These are phyloP conservation scores for Backusella tuberculispora DNA, from an alignment of 192 early-diverging fungal genomes.

Conservation along the genomic window DNA sequence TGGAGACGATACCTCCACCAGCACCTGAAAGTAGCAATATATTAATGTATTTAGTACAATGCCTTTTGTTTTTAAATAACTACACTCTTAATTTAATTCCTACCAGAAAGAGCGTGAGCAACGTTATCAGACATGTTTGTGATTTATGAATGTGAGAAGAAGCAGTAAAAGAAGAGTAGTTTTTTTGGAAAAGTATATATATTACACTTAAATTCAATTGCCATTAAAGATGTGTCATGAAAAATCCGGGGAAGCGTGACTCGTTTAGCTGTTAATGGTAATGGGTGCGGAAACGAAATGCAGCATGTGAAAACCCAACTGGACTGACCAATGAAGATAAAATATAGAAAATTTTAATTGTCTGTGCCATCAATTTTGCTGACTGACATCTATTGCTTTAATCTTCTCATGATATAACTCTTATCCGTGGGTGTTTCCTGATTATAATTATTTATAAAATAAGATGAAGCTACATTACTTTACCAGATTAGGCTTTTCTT, in stretches of 20 bases:
- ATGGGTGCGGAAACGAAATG: constrained; percentile 1
- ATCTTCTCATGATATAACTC: background rate
- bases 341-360: background rate
- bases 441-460: background rate
- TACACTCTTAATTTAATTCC: background rate
- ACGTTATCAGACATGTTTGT: constrained; percentile 77
- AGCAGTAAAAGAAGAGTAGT: constrained; percentile 29
- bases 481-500: background rate
- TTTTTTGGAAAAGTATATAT: constrained; percentile 6
- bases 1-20: constrained; percentile 88
- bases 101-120: constrained; percentile 77
- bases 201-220: background rate
- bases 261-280: background rate
- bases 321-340: background rate
- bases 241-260: constrained; percentile 21
- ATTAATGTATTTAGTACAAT: background rate
- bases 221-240: constrained; percentile 22
- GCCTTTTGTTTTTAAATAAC: background rate
- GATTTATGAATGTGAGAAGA: constrained; percentile 19
- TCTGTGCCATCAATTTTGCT: constrained; percentile 13
- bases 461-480: background rate
- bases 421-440: background rate
- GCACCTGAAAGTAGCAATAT: constrained; percentile 56
- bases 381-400: background rate
- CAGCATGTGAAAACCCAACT: constrained; percentile 5